Evolutionary conservation across 2,329 filamentous ascomycete genomes (phyloP), one percentile per base, ranked within the genome.

Genomic region (Waltergamsia citrina): DNA sequence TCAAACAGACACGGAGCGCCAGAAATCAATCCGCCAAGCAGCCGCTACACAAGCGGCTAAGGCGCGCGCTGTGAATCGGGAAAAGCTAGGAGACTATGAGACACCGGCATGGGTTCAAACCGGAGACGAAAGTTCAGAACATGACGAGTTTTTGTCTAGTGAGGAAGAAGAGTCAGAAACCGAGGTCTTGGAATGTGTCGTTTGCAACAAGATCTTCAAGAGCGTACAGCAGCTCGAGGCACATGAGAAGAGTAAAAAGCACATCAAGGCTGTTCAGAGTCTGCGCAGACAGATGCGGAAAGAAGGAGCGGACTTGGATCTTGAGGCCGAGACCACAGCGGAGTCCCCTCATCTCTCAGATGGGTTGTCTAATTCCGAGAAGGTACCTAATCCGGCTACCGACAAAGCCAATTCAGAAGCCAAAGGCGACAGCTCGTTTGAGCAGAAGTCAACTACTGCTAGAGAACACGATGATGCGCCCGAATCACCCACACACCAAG

Each of bases 221-320:
- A 96, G 88, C 49, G 84, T 94, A 52, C 87, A 86, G 43, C 90
- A 96, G 51, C 87, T 83, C 40, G 79, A 93, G 48, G 81, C 83
- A 4, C 92, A 98, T 49, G 88, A 95, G 60, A 86, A 82, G 61
- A 96, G 90, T 66, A 98, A 94, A 56, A 98, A 96, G 59, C 92
- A 98, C 49, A 59, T 80, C 40, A 96, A 94, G 53, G 81, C 86
- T 3, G 71, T 95, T 6, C 80, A 88, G 44, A 74, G 87, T 40
- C 59, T 98, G 25, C 78, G 77, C 47, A 71, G 75, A 48, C 80
- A 92, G 53, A 94, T 98, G 87, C 74, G 71, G 45, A 78, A 80
- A 45, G 84, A 98, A 48, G 81, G 88, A 47, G 64, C 67, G 30
- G 67, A 77, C 32, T 54, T 86, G 7, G 58, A 71, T 27, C 49